Evolutionary conservation across 805 yeast species (phyloP), one percentile per base, ranked within the genome.

Genomic region (Ogataea nonfermentans): DNA sequence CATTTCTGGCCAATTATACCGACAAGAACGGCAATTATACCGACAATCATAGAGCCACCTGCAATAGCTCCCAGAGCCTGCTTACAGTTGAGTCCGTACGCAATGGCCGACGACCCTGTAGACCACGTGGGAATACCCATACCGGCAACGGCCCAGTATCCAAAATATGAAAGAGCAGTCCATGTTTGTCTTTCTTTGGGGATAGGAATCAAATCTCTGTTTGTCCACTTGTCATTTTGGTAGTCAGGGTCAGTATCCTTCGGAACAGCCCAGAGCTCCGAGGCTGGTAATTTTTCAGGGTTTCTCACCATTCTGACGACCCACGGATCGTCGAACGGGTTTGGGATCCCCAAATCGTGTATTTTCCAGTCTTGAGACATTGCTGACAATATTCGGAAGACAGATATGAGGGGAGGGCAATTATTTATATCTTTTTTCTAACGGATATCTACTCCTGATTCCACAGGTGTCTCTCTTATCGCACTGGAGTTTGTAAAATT

Each of bases 1-100:
- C 69, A 73, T 32, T 71, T 68, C n/a, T 58, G 55, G 22, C 81
- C 81, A 5, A 76, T 76, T 38, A 61, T 63, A n/a, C 76, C 71
- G 51, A 74, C 74, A 7, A 73, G 63, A 24, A 71, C 52, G 5
- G 78, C 71, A 43, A 69, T 63, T 3, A 59, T 14, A 32, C 70
- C 61, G 10, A 75, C 70, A 12, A 76, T 47, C 9, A 67, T 48
- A 50, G 74, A 74, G 29, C 77, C 79, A 5, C 73, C 53, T 24
- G 69, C 62, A 38, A 64, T 61, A 19, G 70, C 62, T 7, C 71
- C 71, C 46, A 76, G 65, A 11, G 73, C 66, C 40, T 73, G 43
- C 45, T 56, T 46, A 13, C 48, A 41, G 25, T 46, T 38, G 22
- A 40, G 52, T 24, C 80, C 56, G 32, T 43, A 42, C 2, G 41